phyloP scores from a whole-genome alignment of 208 protist genomes.

The Lotmaria passim region DNA sequence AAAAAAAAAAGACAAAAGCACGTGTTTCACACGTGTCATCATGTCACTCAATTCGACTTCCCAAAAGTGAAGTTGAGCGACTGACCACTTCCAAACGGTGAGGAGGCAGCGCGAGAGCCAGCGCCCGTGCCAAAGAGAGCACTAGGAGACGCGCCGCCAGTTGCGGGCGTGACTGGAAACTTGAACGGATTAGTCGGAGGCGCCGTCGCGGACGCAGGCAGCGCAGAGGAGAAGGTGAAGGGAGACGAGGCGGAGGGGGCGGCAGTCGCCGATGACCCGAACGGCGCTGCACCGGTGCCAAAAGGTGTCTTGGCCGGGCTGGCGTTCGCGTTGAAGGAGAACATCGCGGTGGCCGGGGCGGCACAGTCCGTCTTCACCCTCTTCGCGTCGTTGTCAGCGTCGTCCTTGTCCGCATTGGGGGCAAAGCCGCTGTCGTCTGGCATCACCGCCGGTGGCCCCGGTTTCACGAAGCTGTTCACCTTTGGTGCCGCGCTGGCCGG shows the following conservation, averaged over 20 bases:
- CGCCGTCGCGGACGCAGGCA: not conserved
- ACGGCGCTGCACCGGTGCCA: not conserved
- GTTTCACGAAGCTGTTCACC: slow-evolving; percentile 54
- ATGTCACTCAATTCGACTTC: slow-evolving; percentile 1
- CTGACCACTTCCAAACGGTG: not conserved
- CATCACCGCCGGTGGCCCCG: slow-evolving; percentile 62
- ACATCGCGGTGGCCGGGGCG: slow-evolving; percentile 8
- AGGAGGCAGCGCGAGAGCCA: not conserved
- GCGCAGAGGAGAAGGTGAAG: slow-evolving; percentile 22
- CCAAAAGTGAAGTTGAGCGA: slow-evolving; percentile 1
- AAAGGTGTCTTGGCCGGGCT: not conserved
- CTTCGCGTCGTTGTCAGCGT: slow-evolving; percentile 45
- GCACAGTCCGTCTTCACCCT: slow-evolving; percentile 4
- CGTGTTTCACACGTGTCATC: not conserved
- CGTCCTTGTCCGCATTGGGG: slow-evolving; percentile 45
- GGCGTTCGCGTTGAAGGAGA: slow-evolving; percentile 25
- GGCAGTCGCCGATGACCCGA: not conserved
- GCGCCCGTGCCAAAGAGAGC: not conserved
- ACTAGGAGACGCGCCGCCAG: not conserved
- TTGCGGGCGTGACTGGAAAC: not conserved
- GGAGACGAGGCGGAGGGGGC: not conserved
- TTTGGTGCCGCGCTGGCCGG: slow-evolving; percentile 4
- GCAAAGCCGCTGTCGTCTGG: slow-evolving; percentile 74
- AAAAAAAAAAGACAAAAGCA: too few species aligned
- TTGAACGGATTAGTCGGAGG: slow-evolving; percentile 13